These are phyloP conservation scores for Acanthamoeba castellanii DNA, from an alignment of 208 protist species.

Conservation along the genomic window DNA sequence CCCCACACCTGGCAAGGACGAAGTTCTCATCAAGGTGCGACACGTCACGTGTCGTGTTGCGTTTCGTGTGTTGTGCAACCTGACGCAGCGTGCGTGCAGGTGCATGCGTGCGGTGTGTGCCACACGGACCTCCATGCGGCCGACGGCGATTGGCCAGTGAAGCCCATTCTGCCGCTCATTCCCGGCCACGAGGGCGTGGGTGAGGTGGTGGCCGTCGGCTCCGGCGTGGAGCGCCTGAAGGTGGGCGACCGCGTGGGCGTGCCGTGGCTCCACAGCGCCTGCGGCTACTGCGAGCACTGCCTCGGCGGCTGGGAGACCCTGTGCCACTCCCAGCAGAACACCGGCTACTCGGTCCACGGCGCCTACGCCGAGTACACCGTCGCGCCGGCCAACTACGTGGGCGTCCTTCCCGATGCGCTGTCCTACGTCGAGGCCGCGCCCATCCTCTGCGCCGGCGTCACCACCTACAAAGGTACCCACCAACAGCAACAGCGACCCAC, in stretches of 20 bases:
- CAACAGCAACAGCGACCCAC: not conserved
- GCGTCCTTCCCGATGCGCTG: not conserved
- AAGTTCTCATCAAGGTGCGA: not conserved
- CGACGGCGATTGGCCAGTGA: constrained; percentile 31
- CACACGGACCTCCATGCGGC: constrained; percentile 25
- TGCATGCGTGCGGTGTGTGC: constrained; percentile 36
- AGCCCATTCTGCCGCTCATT: constrained; percentile 35
- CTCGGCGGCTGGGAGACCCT: constrained; percentile 32
- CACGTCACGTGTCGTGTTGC: not conserved
- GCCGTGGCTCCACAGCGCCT: constrained; percentile 42
- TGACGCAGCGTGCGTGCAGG: not conserved
- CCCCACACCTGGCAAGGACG: not conserved
- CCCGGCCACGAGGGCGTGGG: constrained; percentile 47
- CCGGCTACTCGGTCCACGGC: constrained; percentile 24
- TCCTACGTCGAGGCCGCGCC: constrained; percentile 20
- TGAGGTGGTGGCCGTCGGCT: not conserved
- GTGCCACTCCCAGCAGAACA: constrained; percentile 48
- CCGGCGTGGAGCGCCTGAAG: not conserved
- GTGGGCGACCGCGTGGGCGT: constrained; percentile 27
- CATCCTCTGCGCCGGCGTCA: constrained; percentile 31
- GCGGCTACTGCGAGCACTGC: constrained; percentile 52
- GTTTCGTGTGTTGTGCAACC: not conserved
- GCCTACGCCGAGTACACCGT: constrained; percentile 44
- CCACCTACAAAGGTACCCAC: constrained; percentile 21
- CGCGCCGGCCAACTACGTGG: constrained; percentile 25